Evolutionary conservation across 2,329 filamentous ascomycete species (phyloP).

Genomic region (Penicillium frequentans): DNA sequence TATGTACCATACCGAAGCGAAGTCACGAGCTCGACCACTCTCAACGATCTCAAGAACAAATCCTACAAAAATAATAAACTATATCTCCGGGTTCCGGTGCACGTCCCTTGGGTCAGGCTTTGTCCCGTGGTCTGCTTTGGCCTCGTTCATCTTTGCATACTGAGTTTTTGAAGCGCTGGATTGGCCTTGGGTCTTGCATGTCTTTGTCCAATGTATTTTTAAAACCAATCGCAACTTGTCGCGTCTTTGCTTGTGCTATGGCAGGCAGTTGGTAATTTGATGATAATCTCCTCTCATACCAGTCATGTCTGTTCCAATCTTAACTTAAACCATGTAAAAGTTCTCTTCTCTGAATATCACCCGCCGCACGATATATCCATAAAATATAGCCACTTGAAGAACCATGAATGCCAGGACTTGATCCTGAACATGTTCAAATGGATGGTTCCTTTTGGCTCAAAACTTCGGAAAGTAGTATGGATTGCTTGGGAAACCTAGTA

Average conservation of each 20-base stretch:
- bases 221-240: slow-evolving; percentile 25
- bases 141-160: slow-evolving; percentile 21
- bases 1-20: slow-evolving; percentile 37
- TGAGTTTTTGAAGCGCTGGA: slow-evolving; percentile 30
- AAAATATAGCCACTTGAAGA: too few species aligned
- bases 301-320: not conserved
- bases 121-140: not conserved
- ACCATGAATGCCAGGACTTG: too few species aligned
- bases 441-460: too few species aligned
- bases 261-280: slow-evolving; percentile 29
- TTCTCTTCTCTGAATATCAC: too few species aligned
- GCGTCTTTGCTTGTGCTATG: slow-evolving; percentile 9
- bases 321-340: not conserved
- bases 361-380: too few species aligned
- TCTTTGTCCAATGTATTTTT: slow-evolving; percentile 34
- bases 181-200: slow-evolving; percentile 34
- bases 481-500: too few species aligned
- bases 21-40: slow-evolving; percentile 28
- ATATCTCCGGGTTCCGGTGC: slow-evolving; percentile 5
- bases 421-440: too few species aligned
- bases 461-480: too few species aligned
- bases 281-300: slow-evolving; percentile 33
- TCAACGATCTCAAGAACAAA: slow-evolving; percentile 25
- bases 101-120: not conserved
- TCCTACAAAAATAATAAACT: slow-evolving; percentile 20